Evolutionary conservation across 768 basidiomycete species (phyloP).

Genomic region (Boletus barrowsii): DNA sequence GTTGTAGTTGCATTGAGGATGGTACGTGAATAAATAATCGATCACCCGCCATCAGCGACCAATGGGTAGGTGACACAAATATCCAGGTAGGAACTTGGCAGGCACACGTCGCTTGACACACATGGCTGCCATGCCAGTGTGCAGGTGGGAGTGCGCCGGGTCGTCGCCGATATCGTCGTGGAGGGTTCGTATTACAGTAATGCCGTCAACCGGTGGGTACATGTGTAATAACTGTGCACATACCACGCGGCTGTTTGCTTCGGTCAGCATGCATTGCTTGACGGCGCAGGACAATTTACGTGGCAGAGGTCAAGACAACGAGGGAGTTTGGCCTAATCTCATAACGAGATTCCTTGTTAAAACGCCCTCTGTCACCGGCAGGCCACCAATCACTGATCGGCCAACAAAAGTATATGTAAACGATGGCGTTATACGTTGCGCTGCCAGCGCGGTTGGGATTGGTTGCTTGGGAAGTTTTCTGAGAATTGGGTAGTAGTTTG

Average conservation of each 20-base stretch:
- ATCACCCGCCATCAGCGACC: no score
- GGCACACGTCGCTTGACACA: neutral
- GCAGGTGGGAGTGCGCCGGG: neutral
- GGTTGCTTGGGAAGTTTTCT: constrained; percentile 11
- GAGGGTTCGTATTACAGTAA: constrained; percentile 1
- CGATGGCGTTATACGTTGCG: neutral
- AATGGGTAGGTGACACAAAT: no score
- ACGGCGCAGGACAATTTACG: constrained; percentile 3
- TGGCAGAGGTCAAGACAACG: constrained; percentile 14
- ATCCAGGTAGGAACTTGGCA: no score
- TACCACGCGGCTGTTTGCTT: constrained; percentile 2
- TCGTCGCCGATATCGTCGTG: neutral
- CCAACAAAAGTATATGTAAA: neutral
- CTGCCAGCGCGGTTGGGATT: neutral
- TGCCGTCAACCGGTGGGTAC: constrained; percentile 3
- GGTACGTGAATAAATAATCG: no score
- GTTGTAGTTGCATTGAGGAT: no score
- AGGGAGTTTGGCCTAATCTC: neutral
- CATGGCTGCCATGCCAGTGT: neutral
- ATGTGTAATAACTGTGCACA: neutral
- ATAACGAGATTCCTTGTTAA: constrained; percentile 1
- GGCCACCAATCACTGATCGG: neutral
- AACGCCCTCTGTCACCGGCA: neutral
- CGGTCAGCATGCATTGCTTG: constrained; percentile 1
- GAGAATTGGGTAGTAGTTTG: neutral